phyloP scores from a whole-genome alignment of 2,329 filamentous ascomycete species.

The Verticillium dahliae region DNA sequence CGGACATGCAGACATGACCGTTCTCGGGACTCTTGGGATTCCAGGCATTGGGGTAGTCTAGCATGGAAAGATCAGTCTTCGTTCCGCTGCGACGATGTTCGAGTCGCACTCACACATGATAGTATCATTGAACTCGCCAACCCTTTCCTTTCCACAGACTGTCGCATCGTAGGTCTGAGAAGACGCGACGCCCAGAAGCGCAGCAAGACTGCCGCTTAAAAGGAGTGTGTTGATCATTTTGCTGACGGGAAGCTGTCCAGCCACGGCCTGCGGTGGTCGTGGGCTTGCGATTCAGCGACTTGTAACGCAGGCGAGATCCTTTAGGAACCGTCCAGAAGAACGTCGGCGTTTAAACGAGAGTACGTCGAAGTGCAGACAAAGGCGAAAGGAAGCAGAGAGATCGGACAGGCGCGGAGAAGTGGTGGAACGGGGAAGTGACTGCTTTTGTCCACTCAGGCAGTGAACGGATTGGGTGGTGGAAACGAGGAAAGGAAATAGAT shows the following conservation, averaged over 20 bases:
- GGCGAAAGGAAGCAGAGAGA: not conserved
- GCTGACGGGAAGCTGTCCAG: not conserved
- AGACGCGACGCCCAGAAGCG: conserved; percentile 9
- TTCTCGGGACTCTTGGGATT: conserved; percentile 22
- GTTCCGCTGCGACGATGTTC: not conserved
- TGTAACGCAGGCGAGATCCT: not conserved
- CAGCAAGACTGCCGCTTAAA: conserved; percentile 6
- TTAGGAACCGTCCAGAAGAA: not conserved
- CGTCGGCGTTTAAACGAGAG: not conserved
- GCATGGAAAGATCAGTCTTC: not conserved
- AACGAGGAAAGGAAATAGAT: not conserved
- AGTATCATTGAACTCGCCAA: conserved; percentile 12
- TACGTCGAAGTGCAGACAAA: not conserved
- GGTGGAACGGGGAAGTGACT: not conserved
- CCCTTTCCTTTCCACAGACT: conserved; percentile 19
- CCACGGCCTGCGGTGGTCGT: not conserved
- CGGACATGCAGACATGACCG: conserved; percentile 22
- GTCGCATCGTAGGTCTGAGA: conserved; percentile 17
- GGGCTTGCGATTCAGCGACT: not conserved
- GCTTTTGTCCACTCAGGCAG: not conserved
- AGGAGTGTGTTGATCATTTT: conserved; percentile 9
- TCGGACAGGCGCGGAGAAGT: not conserved
- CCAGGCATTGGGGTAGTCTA: conserved; percentile 20
- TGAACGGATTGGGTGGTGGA: not conserved
- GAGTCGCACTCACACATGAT: conserved; percentile 13